Conservation (phyloP, 805 yeast species). For the Ogataea nakhonphanomensis region DNA sequence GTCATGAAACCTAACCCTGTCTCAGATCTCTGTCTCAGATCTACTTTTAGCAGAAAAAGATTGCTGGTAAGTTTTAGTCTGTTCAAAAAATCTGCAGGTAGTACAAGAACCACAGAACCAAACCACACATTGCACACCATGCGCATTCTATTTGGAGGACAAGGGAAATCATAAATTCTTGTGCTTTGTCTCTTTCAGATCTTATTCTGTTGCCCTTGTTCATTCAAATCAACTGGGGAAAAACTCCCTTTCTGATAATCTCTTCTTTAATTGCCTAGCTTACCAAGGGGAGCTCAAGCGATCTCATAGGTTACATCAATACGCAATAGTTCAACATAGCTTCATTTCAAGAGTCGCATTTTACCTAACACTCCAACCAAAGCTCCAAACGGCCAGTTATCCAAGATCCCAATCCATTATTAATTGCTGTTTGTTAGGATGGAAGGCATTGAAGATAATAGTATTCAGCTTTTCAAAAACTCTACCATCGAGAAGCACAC, state of each 20-base stretch:
- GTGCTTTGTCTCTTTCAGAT: conserved; percentile 4
- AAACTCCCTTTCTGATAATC: background rate
- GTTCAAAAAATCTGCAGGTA: conserved; percentile 1
- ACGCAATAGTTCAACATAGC: too few species aligned
- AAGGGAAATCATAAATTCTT: background rate
- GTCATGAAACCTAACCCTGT: background rate
- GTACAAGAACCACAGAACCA: conserved; percentile 4
- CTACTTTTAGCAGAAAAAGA: background rate
- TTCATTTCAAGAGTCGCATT: background rate
- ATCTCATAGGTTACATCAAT: too few species aligned
- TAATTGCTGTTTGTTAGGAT: conserved; percentile 8
- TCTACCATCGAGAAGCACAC: conserved; percentile 14
- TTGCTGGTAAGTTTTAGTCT: background rate
- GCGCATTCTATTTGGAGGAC: conserved; percentile 1
- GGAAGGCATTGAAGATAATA: conserved; percentile 19
- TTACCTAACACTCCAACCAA: background rate
- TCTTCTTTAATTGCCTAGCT: background rate
- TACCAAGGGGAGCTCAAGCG: too few species aligned
- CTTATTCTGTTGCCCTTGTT: too few species aligned
- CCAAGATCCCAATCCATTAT: background rate
- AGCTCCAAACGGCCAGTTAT: background rate
- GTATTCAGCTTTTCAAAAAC: conserved; percentile 18
- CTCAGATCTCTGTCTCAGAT: conserved; percentile 10
- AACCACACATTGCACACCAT: conserved; percentile 4
- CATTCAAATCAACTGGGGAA: too few species aligned